Base-by-base conservation (phyloP, 2,329 filamentous ascomycete species). In the Penicillium griseofulvum region DNA sequence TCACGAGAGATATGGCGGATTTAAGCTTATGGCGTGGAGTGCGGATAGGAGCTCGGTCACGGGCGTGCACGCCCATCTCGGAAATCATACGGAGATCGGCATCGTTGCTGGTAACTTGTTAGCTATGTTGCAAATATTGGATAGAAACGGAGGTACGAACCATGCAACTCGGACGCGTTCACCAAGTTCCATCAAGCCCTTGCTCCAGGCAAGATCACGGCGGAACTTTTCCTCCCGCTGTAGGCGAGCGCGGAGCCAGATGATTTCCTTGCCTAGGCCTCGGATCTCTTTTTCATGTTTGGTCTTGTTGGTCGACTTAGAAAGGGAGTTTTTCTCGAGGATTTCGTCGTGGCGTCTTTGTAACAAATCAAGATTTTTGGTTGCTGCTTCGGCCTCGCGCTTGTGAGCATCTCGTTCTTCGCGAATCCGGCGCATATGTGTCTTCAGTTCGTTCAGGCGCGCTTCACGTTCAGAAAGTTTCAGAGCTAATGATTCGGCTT, bases 211-310 rank as follows among this genome's bases (percentile, higher is more conserved):
- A 31, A 93, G 83, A 66, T 92, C 90, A 59, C 83, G 82, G 39
- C 94, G 83, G 75, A 97, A 87, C 48, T 83, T 84, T 64, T 90
- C 85, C 74, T 97, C 93, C 31, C 94, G 84, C 69, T 85, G 82
- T 77, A 89, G 89, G 49, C 88, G 85, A 2, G 90, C 90, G 66
- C 91, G 86, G 71, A 97, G 85, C 86, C 90, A 97, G 67, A 91
- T 84, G 71, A 97, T 93, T 75, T 97, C 92, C 76, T 94, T 89
- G 50, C 85, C 84, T 69, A 97, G 81, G 17, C 93, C 93, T 63
- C 87, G 85, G 50, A 97, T 84, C 66, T 91, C 86, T 43, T 87
- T 85, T 47, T 82, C 79, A 70, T 79, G 67, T 62, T 73, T 65
- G 68, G 71, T 62, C 67, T 77, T 71, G 78, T 76, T 63, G 76